Percentiles rank a stretch among this genome's conserved stretches.
phyloP scores from a whole-genome alignment of 2,329 filamentous ascomycete species.

The Penicillium sp. region DNA sequence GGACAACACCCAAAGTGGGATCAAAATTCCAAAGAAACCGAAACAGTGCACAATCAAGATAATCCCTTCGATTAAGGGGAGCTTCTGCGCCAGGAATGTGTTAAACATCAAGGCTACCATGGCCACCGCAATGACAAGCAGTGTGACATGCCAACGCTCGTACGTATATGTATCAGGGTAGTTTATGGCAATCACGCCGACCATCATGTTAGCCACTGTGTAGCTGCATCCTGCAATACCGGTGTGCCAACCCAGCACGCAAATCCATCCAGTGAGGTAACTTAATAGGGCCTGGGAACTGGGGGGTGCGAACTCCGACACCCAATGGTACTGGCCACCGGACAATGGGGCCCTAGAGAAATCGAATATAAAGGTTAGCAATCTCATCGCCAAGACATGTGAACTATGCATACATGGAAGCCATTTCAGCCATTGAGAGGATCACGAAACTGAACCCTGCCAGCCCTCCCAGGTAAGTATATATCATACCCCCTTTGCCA shows the following conservation, averaged over 20 bases:
- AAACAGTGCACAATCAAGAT: slow-evolving; percentile 33
- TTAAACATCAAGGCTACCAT: slow-evolving; percentile 29
- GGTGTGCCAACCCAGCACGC: slow-evolving; percentile 30
- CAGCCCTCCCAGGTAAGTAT: background rate
- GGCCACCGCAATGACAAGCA: slow-evolving; percentile 16
- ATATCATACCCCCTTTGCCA: background rate
- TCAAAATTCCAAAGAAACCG: slow-evolving; percentile 33
- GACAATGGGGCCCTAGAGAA: background rate
- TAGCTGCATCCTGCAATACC: slow-evolving; percentile 28
- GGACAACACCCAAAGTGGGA: slow-evolving; percentile 28
- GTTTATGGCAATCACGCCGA: slow-evolving; percentile 33
- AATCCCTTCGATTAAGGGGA: slow-evolving; percentile 31
- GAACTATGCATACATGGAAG: background rate
- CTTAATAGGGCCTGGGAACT: background rate
- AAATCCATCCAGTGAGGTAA: slow-evolving; percentile 27
- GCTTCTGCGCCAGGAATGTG: slow-evolving; percentile 23
- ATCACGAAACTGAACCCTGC: background rate
- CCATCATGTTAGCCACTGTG: slow-evolving; percentile 33
- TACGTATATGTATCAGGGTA: background rate
- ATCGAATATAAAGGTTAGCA: background rate
- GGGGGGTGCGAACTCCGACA: background rate
- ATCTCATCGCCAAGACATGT: background rate
- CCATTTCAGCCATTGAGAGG: background rate
- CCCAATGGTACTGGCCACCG: background rate
- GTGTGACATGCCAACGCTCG: background rate